These are phyloP conservation scores for Tuctoria greenei DNA, from an alignment of 176 grass and related monocot genomes.

Conservation along the genomic window DNA sequence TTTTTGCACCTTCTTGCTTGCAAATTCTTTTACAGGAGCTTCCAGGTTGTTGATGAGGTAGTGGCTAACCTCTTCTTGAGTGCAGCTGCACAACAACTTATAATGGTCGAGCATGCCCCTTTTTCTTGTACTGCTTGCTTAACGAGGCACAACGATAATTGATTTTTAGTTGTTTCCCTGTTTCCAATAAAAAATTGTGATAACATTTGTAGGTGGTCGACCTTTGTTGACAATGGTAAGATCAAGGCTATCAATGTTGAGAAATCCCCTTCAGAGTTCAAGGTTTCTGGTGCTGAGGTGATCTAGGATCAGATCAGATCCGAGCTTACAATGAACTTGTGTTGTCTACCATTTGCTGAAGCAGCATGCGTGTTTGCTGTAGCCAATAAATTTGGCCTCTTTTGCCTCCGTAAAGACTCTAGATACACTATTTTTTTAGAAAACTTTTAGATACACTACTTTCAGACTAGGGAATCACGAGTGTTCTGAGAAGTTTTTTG, in stretches of 20 bases:
- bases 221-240: conserved; percentile 80
- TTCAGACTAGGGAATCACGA: not conserved
- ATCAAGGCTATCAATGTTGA: conserved; percentile 90
- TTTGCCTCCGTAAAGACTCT: not conserved
- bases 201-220: conserved; percentile 69
- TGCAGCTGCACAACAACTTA: too few relatives aligned
- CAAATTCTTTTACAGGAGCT: too few relatives aligned
- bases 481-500: not conserved
- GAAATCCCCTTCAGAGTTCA: conserved; percentile 77
- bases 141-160: too few relatives aligned
- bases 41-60: too few relatives aligned
- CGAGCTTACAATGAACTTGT: not conserved
- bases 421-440: too few relatives aligned
- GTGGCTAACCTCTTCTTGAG: too few relatives aligned
- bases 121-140: too few relatives aligned
- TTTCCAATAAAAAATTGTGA: not conserved
- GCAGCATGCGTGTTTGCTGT: not conserved
- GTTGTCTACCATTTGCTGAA: not conserved
- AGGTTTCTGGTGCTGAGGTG: conserved; percentile 81
- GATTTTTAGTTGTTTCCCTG: not conserved
- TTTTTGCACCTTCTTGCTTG: too few relatives aligned
- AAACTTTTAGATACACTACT: not conserved
- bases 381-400: conserved; percentile 27
- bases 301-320: conserved; percentile 88
- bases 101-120: too few relatives aligned